Evolutionary conservation across 2,329 filamentous ascomycete species (phyloP).

Genomic region (Neophaeococcomyces mojaviensis): DNA sequence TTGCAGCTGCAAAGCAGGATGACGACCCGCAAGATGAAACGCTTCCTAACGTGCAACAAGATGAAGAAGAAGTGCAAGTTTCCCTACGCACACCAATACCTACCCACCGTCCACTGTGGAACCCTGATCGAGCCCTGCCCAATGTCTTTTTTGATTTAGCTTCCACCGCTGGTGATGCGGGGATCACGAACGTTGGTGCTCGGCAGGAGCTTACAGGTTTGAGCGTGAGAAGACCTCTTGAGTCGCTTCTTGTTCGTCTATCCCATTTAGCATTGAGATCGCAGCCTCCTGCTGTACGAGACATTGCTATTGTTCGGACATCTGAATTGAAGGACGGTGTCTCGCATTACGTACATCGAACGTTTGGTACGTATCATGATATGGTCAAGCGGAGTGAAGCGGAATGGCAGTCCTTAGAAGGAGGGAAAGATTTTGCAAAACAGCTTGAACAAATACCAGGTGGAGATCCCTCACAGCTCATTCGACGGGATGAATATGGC

Average conservation of each 20-base stretch:
- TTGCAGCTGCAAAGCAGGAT: conserved; percentile 8
- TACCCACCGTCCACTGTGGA: conserved; percentile 46
- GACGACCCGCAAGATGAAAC: conserved; percentile 19
- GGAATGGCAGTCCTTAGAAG: conserved; percentile 1
- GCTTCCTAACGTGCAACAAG: conserved; percentile 10
- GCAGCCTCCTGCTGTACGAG: conserved; percentile 52
- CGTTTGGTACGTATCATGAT: conserved; percentile 44
- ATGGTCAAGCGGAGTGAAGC: conserved; percentile 42
- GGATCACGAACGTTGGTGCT: conserved; percentile 39
- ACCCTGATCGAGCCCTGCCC: conserved; percentile 43
- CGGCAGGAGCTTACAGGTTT: conserved; percentile 40
- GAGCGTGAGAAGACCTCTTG: conserved; percentile 49
- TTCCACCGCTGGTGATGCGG: conserved; percentile 38
- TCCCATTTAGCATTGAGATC: conserved; percentile 50
- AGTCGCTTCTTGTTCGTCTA: conserved; percentile 45
- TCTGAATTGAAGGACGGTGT: conserved; percentile 41
- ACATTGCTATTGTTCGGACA: conserved; percentile 50
- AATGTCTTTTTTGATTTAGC: conserved; percentile 48
- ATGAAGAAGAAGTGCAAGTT: conserved; percentile 24
- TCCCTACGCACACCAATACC: background rate
- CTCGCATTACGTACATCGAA: conserved; percentile 49
- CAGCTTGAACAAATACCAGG: background rate
- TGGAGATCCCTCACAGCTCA: conserved; percentile 27
- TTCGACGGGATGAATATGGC: conserved; percentile 40
- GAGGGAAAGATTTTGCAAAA: conserved; percentile 15